Evolutionary conservation across 805 yeast species (phyloP).

Genomic region (Lipomyces spencermartinsiae): DNA sequence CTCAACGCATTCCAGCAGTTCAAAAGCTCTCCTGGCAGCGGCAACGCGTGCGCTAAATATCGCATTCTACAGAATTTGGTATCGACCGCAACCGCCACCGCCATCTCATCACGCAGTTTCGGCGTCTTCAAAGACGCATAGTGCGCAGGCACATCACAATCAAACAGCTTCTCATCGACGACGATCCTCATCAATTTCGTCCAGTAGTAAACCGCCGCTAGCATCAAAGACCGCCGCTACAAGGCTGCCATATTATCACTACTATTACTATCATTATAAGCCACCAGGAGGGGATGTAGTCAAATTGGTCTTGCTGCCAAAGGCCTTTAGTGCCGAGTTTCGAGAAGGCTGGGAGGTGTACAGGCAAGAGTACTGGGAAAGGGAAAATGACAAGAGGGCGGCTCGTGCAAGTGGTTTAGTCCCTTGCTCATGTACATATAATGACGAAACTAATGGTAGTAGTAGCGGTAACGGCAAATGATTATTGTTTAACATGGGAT

Average conservation of each 20-base stretch:
- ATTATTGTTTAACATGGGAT: not conserved
- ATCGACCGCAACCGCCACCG: constrained; percentile 22
- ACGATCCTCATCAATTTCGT: constrained; percentile 31
- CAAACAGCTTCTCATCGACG: constrained; percentile 21
- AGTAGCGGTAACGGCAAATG: not conserved
- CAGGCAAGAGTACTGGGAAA: constrained; percentile 90
- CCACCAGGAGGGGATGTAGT: constrained; percentile 72
- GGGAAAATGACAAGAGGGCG: constrained; percentile 59
- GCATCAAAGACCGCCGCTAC: not conserved
- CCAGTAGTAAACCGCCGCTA: constrained; percentile 6
- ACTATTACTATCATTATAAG: constrained; percentile 33
- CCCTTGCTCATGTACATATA: constrained; percentile 28
- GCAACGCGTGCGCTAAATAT: constrained; percentile 46
- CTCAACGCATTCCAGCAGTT: constrained; percentile 41
- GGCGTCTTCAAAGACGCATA: constrained; percentile 4
- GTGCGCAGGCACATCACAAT: constrained; percentile 12
- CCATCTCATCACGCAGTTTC: constrained; percentile 7
- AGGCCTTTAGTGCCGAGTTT: constrained; percentile 79
- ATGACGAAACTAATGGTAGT: constrained; percentile 3
- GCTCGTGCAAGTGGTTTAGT: constrained; percentile 31
- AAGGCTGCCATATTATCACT: constrained; percentile 26
- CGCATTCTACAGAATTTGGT: constrained; percentile 20
- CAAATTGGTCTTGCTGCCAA: constrained; percentile 78
- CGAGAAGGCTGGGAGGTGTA: constrained; percentile 96
- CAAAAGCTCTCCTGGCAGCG: constrained; percentile 46